Evolutionary conservation across 2,329 filamentous ascomycete species (phyloP).

Genomic region (Parascedosporium putredinis): DNA sequence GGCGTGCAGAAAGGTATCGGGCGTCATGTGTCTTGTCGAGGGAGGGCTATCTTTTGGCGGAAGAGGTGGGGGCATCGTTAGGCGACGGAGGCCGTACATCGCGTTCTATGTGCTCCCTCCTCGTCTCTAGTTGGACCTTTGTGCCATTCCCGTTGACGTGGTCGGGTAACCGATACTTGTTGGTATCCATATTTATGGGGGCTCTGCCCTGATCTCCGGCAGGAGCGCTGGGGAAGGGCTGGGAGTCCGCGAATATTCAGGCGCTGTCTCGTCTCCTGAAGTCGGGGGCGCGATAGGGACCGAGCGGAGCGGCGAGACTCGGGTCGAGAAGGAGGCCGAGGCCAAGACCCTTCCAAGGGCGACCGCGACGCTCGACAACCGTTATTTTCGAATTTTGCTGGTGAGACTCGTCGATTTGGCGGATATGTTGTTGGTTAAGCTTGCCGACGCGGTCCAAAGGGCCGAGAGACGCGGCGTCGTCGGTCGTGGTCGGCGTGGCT

Average conservation of each 20-base stretch:
- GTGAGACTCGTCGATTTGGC: constrained; percentile 58
- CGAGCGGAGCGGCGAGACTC: constrained; percentile 8
- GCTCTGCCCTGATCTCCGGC: constrained; percentile 40
- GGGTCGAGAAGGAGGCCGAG: constrained; percentile 24
- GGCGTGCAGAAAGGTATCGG: background rate
- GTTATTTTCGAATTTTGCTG: constrained; percentile 39
- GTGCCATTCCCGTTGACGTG: constrained; percentile 58
- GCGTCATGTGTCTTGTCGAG: constrained; percentile 27
- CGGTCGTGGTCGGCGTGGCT: constrained; percentile 23
- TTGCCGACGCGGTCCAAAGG: constrained; percentile 47
- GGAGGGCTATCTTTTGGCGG: constrained; percentile 27
- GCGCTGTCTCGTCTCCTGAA: constrained; percentile 15
- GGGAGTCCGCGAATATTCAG: constrained; percentile 17
- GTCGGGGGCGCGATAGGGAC: background rate
- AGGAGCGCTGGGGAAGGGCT: constrained; percentile 24
- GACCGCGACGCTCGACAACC: constrained; percentile 54
- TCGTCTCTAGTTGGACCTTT: constrained; percentile 48
- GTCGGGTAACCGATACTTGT: constrained; percentile 66
- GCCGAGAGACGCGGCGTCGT: constrained; percentile 14
- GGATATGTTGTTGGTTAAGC: constrained; percentile 59
- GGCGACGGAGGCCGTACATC: constrained; percentile 28
- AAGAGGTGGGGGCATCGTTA: constrained; percentile 27
- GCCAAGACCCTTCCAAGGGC: constrained; percentile 61
- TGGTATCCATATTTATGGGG: constrained; percentile 56
- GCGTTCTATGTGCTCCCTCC: constrained; percentile 47